phyloP scores from a whole-genome alignment of 805 yeast species.

The Henningerozyma blattae region DNA sequence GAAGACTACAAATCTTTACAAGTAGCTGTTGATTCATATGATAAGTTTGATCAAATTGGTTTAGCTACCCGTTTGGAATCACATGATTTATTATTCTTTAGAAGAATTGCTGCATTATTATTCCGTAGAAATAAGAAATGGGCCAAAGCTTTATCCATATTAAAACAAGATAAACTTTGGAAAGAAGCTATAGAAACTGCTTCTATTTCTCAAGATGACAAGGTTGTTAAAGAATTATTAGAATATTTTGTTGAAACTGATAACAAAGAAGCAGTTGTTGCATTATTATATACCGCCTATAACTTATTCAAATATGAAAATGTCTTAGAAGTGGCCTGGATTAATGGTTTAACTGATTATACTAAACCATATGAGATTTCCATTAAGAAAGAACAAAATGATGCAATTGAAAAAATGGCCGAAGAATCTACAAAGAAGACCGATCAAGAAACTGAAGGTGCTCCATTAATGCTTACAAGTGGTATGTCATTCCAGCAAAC shows the following conservation, averaged over 20 bases:
- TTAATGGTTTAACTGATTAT: slow-evolving; percentile 70
- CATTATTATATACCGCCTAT: slow-evolving; percentile 77
- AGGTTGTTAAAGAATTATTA: slow-evolving; percentile 79
- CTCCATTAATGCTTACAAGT: slow-evolving; percentile 51
- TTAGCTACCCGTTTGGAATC: slow-evolving; percentile 88
- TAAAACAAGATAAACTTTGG: slow-evolving; percentile 91
- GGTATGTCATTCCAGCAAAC: not conserved
- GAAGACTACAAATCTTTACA: slow-evolving; percentile 87
- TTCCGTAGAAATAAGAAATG: slow-evolving; percentile 92
- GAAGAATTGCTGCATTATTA: slow-evolving; percentile 90
- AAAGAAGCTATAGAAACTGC: slow-evolving; percentile 89
- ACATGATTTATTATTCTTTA: slow-evolving; percentile 82
- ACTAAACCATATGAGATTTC: slow-evolving; percentile 89
- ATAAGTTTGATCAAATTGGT: slow-evolving; percentile 84
- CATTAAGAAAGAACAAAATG: slow-evolving; percentile 66
- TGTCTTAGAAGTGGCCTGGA: slow-evolving; percentile 85
- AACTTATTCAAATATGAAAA: slow-evolving; percentile 68
- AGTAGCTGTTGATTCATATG: slow-evolving; percentile 77
- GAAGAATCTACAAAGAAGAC: slow-evolving; percentile 56
- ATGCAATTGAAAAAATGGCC: slow-evolving; percentile 50
- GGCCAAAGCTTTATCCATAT: slow-evolving; percentile 74
- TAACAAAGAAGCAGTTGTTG: slow-evolving; percentile 89
- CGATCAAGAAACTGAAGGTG: slow-evolving; percentile 39
- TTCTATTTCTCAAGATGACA: slow-evolving; percentile 61
- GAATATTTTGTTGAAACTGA: slow-evolving; percentile 93